These are phyloP conservation scores for Podospora pseudocomata DNA, from an alignment of 495 filamentous ascomycete genomes.

Conservation along the genomic window DNA sequence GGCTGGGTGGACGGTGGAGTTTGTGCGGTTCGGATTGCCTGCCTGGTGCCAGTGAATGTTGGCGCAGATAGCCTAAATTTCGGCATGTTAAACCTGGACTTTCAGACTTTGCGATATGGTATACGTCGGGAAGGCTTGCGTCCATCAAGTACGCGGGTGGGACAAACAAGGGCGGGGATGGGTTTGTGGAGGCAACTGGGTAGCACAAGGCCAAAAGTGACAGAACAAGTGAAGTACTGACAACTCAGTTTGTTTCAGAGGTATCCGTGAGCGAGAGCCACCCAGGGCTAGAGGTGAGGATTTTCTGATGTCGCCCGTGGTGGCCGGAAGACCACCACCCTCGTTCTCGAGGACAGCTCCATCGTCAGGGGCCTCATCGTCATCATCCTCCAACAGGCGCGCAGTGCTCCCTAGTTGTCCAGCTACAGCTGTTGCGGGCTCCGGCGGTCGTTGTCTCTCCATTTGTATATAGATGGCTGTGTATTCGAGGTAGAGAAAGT, in stretches of 20 bases:
- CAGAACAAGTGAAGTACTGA: neutral
- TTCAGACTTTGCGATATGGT: neutral
- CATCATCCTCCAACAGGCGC: neutral
- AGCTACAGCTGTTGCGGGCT: neutral
- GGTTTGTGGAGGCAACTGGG: neutral
- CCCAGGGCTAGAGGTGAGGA: neutral
- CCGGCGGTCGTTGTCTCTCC: neutral
- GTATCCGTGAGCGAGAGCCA: neutral
- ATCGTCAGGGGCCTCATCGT: neutral
- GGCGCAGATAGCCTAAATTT: neutral
- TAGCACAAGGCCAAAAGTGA: neutral
- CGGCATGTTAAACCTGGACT: too few species aligned
- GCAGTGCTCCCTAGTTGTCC: neutral
- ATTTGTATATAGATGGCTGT: neutral
- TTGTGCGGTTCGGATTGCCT: neutral
- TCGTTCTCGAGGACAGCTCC: neutral
- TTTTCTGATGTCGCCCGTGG: neutral
- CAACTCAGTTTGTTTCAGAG: neutral
- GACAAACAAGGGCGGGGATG: neutral
- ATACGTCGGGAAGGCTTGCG: neutral
- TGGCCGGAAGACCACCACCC: neutral
- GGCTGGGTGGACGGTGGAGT: neutral
- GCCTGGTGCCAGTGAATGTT: neutral
- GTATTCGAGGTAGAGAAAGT: neutral
- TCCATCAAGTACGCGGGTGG: neutral